Percentiles rank a stretch among this genome's conserved stretches.
Evolutionary conservation across 495 filamentous ascomycete genomes (phyloP).

Genomic region (Thermothielavioides terrestris): DNA sequence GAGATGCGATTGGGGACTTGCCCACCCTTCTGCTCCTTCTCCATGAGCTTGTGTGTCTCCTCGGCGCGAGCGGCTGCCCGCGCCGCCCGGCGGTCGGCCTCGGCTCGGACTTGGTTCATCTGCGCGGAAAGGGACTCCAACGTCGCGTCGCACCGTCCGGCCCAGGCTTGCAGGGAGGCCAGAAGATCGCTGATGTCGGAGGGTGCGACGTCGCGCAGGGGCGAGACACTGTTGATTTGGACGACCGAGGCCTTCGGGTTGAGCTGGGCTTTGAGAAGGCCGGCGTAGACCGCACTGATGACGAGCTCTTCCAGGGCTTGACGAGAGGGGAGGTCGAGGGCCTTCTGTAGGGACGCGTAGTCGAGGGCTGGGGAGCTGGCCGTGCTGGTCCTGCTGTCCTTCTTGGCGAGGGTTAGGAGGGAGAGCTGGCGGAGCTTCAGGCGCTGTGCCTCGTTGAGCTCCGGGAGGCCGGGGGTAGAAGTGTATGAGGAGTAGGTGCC

Average conservation of each 20-base stretch:
- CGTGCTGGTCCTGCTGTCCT: constrained; percentile 30
- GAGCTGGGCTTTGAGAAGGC: constrained; percentile 70
- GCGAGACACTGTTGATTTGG: constrained; percentile 66
- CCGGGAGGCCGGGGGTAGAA: constrained; percentile 48
- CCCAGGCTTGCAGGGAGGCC: constrained; percentile 61
- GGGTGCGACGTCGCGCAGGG: constrained; percentile 79
- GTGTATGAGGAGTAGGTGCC: constrained; percentile 75
- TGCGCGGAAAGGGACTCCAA: constrained; percentile 66
- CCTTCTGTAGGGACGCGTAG: constrained; percentile 57
- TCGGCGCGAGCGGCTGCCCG: constrained; percentile 41
- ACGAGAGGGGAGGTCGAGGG: constrained; percentile 56
- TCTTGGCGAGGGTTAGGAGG: constrained; percentile 63
- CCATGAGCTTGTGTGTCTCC: constrained; percentile 39
- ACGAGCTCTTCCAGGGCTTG: constrained; percentile 83
- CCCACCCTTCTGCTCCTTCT: constrained; percentile 35
- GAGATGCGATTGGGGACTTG: not conserved
- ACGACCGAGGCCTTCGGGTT: constrained; percentile 65
- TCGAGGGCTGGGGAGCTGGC: constrained; percentile 40
- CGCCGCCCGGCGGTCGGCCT: constrained; percentile 46
- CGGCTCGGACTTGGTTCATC: constrained; percentile 48
- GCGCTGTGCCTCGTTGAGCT: constrained; percentile 60
- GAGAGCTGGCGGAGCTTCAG: constrained; percentile 88
- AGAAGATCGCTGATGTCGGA: constrained; percentile 54
- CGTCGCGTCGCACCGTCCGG: constrained; percentile 62
- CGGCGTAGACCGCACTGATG: constrained; percentile 80